Evolutionary conservation across 2,329 filamentous ascomycete genomes (phyloP).

Genomic region (Sarocladium strictum): DNA sequence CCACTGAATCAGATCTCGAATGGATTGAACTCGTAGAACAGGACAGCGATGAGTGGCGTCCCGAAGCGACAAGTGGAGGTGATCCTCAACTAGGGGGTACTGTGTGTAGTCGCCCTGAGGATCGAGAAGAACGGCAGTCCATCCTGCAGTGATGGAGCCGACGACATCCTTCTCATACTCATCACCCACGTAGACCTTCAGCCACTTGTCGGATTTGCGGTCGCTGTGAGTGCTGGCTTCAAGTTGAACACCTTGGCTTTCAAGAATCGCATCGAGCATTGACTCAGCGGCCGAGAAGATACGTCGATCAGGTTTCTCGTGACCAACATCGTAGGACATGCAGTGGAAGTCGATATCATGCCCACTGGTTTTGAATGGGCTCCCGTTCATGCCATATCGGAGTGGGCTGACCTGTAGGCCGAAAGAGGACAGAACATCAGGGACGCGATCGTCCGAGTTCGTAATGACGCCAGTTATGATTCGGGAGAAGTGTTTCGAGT

Average conservation of each 20-base stretch:
- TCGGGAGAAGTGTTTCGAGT: slow-evolving; percentile 21
- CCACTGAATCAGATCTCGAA: slow-evolving; percentile 10
- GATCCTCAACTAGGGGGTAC: slow-evolving; percentile 12
- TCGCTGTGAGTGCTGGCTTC: slow-evolving; percentile 9
- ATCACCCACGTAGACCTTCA: slow-evolving; percentile 49
- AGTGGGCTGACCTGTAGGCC: slow-evolving; percentile 40
- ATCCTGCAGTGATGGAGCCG: slow-evolving; percentile 30
- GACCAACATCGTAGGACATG: slow-evolving; percentile 57
- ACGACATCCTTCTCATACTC: slow-evolving; percentile 43
- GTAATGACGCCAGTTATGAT: slow-evolving; percentile 52
- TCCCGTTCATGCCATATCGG: slow-evolving; percentile 18
- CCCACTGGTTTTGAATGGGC: slow-evolving; percentile 9
- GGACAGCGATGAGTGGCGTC: slow-evolving; percentile 11
- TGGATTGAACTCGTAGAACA: slow-evolving; percentile 14
- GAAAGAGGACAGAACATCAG: slow-evolving; percentile 45
- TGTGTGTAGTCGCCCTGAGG: neutral
- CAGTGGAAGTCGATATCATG: slow-evolving; percentile 48
- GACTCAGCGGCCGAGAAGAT: slow-evolving; percentile 51
- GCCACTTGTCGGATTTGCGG: slow-evolving; percentile 20
- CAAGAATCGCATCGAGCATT: slow-evolving; percentile 30
- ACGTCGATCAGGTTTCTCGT: slow-evolving; percentile 48
- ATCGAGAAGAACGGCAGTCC: slow-evolving; percentile 19
- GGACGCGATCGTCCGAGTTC: slow-evolving; percentile 58
- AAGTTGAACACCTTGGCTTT: neutral
- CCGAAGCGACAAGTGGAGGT: slow-evolving; percentile 8